phyloP scores from a whole-genome alignment of 2,329 filamentous ascomycete species.

The Alternaria infectoria region DNA sequence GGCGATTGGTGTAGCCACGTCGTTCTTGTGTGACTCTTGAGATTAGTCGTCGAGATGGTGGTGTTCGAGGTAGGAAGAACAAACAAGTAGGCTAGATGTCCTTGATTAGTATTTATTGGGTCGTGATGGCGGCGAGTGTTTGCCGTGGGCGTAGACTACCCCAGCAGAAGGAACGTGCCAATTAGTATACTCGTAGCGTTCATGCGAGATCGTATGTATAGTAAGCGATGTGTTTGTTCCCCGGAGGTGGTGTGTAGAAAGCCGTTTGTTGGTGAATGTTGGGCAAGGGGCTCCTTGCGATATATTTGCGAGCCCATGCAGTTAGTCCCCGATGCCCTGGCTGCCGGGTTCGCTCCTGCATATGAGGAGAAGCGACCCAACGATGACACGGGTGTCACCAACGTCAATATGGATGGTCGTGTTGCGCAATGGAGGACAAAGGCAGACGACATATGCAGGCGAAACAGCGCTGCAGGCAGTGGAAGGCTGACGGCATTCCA shows the following conservation, averaged over 20 bases:
- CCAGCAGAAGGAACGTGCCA: slow-evolving; percentile 2
- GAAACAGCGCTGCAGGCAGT: not conserved
- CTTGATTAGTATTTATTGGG: not conserved
- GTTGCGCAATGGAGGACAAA: slow-evolving; percentile 1
- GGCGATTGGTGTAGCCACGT: not conserved
- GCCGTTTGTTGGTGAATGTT: not conserved
- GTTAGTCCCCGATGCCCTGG: not conserved
- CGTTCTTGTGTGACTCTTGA: not conserved
- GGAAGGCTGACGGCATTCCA: not conserved
- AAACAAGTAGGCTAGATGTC: not conserved
- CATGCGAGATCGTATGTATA: not conserved
- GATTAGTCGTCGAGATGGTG: not conserved
- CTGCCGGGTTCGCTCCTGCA: not conserved
- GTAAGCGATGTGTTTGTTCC: slow-evolving; percentile 10
- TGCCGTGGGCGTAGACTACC: not conserved
- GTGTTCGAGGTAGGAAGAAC: slow-evolving; percentile 6
- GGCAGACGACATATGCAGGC: slow-evolving; percentile 9
- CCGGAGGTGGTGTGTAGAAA: slow-evolving; percentile 1
- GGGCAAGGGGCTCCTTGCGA: not conserved
- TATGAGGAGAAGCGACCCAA: not conserved
- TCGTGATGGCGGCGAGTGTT: not conserved
- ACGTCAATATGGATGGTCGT: not conserved
- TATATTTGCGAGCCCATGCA: not conserved
- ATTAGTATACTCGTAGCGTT: not conserved
- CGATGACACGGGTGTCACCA: not conserved